Evolutionary conservation across 2,329 filamentous ascomycete species (phyloP).

Genomic region (Aureobasidium sp.): DNA sequence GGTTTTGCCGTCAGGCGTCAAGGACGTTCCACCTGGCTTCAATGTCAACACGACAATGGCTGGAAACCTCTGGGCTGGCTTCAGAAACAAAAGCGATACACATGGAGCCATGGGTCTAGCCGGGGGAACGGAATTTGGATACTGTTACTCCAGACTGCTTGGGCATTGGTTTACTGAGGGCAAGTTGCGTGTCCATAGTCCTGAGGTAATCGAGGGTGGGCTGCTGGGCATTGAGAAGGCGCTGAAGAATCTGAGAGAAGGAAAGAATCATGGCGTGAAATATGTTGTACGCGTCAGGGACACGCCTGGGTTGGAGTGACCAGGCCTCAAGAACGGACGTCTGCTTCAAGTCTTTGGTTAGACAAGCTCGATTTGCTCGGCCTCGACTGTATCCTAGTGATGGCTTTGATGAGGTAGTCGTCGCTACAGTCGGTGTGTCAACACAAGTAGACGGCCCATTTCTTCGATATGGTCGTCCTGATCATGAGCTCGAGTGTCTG

Average conservation of each 20-base stretch:
- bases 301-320: slow-evolving; percentile 28
- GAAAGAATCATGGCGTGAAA: slow-evolving; percentile 57
- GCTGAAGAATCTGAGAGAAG: slow-evolving; percentile 50
- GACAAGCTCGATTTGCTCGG: too few relatives aligned
- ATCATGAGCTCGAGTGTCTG: too few relatives aligned
- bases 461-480: too few relatives aligned
- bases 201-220: slow-evolving; percentile 49
- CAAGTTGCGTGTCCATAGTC: neutral
- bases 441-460: too few relatives aligned
- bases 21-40: slow-evolving; percentile 20
- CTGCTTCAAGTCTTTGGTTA: neutral
- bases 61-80: neutral
- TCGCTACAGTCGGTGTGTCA: neutral
- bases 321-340: neutral
- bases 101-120: slow-evolving; percentile 22
- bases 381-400: too few relatives aligned
- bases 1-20: slow-evolving; percentile 20
- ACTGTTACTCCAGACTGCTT: neutral
- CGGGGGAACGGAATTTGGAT: slow-evolving; percentile 35
- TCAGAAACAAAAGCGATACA: slow-evolving; percentile 17
- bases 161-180: slow-evolving; percentile 18
- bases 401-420: too few relatives aligned
- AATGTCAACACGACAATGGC: neutral
- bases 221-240: slow-evolving; percentile 48
- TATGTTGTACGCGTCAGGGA: slow-evolving; percentile 53